Evolutionary conservation across 2,329 filamentous ascomycete genomes (phyloP).

Genomic region (Colletotrichum sp.): DNA sequence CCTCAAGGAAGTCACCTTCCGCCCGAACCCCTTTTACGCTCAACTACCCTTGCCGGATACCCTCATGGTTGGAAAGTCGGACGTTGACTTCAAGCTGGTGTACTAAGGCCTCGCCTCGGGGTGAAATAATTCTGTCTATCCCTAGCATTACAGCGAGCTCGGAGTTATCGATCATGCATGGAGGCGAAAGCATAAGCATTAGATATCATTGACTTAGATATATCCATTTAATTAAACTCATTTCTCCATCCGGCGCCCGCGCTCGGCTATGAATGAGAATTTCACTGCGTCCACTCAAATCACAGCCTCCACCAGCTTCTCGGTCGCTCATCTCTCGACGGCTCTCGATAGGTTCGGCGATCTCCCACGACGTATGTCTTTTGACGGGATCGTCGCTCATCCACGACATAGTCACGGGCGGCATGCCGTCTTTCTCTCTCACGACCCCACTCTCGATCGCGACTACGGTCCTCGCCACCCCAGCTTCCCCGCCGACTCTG

Average conservation of each 20-base stretch:
- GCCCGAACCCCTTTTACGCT: constrained; percentile 12
- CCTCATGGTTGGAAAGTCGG: neutral
- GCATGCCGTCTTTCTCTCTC: neutral
- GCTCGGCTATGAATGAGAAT: neutral
- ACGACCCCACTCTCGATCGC: neutral
- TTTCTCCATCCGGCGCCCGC: neutral
- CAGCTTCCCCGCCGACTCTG: neutral
- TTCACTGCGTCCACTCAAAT: neutral
- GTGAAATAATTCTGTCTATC: neutral
- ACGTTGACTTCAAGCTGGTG: constrained; percentile 7
- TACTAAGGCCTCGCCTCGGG: neutral
- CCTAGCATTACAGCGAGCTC: neutral
- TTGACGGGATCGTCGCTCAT: neutral
- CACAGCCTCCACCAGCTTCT: neutral
- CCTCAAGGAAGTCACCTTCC: constrained; percentile 15
- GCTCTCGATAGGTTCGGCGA: neutral
- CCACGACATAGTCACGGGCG: neutral
- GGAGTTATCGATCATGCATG: neutral
- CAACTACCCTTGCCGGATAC: constrained; percentile 11
- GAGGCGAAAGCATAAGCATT: neutral
- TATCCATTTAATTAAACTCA: neutral
- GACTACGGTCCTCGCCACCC: neutral
- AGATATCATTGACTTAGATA: neutral
- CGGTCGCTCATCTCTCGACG: neutral
- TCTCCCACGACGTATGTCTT: neutral